Base-by-base conservation (phyloP, 2,329 filamentous ascomycete species). In the Nigrospora oryzae region DNA sequence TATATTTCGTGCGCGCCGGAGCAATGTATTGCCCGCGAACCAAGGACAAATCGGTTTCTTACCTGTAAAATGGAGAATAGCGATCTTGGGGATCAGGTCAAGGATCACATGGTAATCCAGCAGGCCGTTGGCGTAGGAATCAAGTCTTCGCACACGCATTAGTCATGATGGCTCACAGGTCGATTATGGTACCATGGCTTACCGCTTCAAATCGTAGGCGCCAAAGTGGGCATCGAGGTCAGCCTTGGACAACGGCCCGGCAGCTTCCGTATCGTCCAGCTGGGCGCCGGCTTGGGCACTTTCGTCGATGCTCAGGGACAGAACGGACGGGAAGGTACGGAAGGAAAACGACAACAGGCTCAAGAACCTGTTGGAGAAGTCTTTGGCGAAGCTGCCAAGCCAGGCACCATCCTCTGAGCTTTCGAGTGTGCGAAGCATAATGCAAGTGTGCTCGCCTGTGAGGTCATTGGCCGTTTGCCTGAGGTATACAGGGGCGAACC, bases 71-170 rank as follows among this genome's bases (percentile, higher is more conserved):
- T 91, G 96, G 23, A 95, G 77, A 19, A 75, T 74, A 1, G 93
- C 84, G 50, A 98, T 81, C 2, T 75, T 78, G 0, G 93, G 93
- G 45, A 98, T 75, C 58, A 98, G 79, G 61, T 98, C 94, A 28
- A 97, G 77, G 45, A 98, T 93, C 54, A 96, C 90, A 60, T 96
- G 94, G 70, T 97, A 95, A 65, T 98, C 94, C 36, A 98, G 81
- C 76, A 96, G 86, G 66, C 95, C 95, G 66, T 94, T 95, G 14
- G 93, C 88, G 57, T 98, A 98, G 37, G 86, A 90, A 61, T 96
- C 91, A 3, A 98, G 74, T 28, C 93, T 84, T 71, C 97, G 23
- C 23, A 10, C 23, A 28, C 23, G 23, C 10, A 7, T 28, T 28
- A 28, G 8, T 28, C 23, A 28, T 10, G 23, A 28, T 28, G 23